Evolutionary conservation across 257 asterid genomes (phyloP).

Genomic region (Rhazya stricta): DNA sequence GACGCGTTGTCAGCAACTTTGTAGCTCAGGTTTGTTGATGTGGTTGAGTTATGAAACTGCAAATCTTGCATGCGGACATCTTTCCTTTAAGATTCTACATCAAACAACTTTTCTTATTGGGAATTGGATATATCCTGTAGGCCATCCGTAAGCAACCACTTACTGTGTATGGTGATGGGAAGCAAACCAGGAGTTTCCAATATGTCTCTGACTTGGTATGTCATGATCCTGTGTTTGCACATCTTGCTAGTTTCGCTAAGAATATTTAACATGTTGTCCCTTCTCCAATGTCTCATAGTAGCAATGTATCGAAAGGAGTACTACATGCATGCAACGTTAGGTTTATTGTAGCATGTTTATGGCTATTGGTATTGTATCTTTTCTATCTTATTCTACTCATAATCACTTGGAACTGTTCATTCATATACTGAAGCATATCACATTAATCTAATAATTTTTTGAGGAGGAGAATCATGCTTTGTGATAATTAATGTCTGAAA

Average conservation of each 20-base stretch:
- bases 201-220: constrained; percentile 18
- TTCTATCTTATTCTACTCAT: neutral
- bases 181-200: constrained; percentile 23
- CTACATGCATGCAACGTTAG: neutral
- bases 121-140: constrained; percentile 7
- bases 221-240: neutral
- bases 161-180: constrained; percentile 18
- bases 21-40: constrained; percentile 17
- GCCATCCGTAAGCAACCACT: constrained; percentile 16
- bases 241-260: neutral
- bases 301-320: neutral
- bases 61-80: neutral
- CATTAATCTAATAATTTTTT: neutral
- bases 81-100: neutral
- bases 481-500: neutral
- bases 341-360: neutral
- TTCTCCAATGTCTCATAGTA: neutral
- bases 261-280: neutral
- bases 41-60: neutral
- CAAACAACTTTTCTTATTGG: neutral
- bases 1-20: constrained; percentile 24
- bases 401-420: neutral
- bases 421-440: neutral
- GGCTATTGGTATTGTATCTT: neutral
- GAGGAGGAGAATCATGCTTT: neutral